Percentiles rank a stretch among this genome's conserved stretches.
These are phyloP conservation scores for Ceratobasidium sp. DNA, from an alignment of 1,284 basidiomycete genomes.

Conservation along the genomic window DNA sequence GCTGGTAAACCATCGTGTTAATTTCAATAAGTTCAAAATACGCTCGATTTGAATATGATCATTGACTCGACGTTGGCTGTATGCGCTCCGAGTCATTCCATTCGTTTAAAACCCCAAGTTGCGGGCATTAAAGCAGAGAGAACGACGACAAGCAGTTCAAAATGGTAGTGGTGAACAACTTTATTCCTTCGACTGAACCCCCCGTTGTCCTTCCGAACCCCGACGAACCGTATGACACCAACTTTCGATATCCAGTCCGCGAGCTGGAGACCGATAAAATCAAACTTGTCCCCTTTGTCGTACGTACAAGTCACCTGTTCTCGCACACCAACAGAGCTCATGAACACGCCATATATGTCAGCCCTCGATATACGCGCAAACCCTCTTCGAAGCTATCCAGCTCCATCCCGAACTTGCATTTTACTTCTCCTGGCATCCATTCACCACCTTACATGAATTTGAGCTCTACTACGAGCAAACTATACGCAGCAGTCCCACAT, in stretches of 20 bases:
- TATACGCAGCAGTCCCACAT: conserved; percentile 45
- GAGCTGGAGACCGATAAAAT: conserved; percentile 48
- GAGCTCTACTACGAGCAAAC: conserved; percentile 30
- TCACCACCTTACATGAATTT: conserved; percentile 31
- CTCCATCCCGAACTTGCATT: conserved; percentile 42
- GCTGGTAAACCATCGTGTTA: conserved; percentile 12
- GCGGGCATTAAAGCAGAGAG: not conserved
- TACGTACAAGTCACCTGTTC: conserved; percentile 27
- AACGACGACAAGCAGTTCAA: not conserved
- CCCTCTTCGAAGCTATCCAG: conserved; percentile 33
- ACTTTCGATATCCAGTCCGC: conserved; percentile 47
- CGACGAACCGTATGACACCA: conserved; percentile 39
- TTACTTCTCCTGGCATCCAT: conserved; percentile 47
- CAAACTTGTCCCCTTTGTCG: conserved; percentile 49
- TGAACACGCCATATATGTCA: conserved; percentile 19
- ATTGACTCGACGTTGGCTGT: not conserved
- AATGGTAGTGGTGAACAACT: conserved; percentile 27
- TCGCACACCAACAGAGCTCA: not conserved
- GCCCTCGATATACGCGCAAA: conserved; percentile 46
- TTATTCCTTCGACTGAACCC: conserved; percentile 7
- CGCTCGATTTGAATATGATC: not conserved
- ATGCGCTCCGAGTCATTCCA: not conserved
- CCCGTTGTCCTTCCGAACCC: conserved; percentile 22
- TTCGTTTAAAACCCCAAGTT: too few relatives aligned
- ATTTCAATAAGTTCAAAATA: conserved; percentile 32